These are phyloP conservation scores for Boletus sp. DNA, from an alignment of 768 basidiomycete genomes.

Conservation along the genomic window DNA sequence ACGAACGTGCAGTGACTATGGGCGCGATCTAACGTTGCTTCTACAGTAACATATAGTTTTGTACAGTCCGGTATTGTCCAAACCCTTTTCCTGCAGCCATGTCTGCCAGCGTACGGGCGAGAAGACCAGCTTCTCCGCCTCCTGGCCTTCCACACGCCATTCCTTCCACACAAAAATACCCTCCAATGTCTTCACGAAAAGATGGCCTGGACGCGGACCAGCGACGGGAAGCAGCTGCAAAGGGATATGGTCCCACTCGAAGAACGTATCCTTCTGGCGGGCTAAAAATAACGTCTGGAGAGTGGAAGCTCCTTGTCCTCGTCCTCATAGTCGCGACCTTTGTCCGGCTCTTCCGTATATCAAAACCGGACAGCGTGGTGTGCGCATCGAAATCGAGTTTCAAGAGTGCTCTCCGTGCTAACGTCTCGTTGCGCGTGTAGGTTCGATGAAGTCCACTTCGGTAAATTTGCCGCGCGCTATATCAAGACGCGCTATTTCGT, in stretches of 20 bases:
- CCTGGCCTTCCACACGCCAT: slow-evolving; percentile 39
- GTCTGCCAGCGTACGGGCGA: slow-evolving; percentile 54
- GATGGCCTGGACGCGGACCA: slow-evolving; percentile 74
- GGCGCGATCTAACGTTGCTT: background rate
- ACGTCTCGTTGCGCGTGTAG: slow-evolving; percentile 37
- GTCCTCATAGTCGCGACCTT: slow-evolving; percentile 66
- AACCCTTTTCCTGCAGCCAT: slow-evolving; percentile 22
- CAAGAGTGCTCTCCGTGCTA: background rate
- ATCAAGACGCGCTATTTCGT: slow-evolving; percentile 89
- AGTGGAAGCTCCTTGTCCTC: slow-evolving; percentile 70
- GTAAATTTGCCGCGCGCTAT: slow-evolving; percentile 93
- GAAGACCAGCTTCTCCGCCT: slow-evolving; percentile 68
- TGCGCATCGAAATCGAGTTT: slow-evolving; percentile 39
- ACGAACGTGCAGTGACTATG: background rate
- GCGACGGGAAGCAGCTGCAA: slow-evolving; percentile 65
- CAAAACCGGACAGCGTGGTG: slow-evolving; percentile 90
- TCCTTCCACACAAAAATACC: slow-evolving; percentile 51
- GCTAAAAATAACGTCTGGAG: slow-evolving; percentile 60
- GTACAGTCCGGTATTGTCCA: slow-evolving; percentile 22
- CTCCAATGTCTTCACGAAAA: slow-evolving; percentile 47
- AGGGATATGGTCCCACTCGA: slow-evolving; percentile 53
- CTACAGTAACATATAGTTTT: slow-evolving; percentile 6
- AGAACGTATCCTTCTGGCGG: slow-evolving; percentile 54
- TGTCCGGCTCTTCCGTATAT: slow-evolving; percentile 86
- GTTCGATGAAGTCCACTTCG: slow-evolving; percentile 98